Evolutionary conservation across 306 rosid species (phyloP), one percentile per base, ranked within the genome.

Genomic region (Lablab purpureus): DNA sequence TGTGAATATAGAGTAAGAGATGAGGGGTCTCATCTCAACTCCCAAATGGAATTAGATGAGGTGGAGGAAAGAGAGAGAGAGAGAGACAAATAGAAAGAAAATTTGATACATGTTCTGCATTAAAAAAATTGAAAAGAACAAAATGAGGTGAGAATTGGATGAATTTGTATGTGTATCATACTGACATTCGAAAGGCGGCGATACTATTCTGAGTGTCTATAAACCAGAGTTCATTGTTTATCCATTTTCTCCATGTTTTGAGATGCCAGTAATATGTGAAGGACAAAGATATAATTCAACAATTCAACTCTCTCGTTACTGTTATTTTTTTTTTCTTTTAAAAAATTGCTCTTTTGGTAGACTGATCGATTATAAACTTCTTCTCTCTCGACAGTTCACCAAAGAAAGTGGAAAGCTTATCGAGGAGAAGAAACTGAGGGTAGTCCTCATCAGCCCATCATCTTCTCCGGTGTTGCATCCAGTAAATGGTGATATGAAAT

Each of bases 371-470:
- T 82, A 65, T 36, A 64, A 50, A 62, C 72, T 70, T 65, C 45
- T 56, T 59, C 23, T 54, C 59, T 73, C 75, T 79, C 50, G 43
- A 55, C 91, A 95, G 99, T 95, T 95, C 74, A 75, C 87, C 59
- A 92, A 87, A 83, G 97, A 83, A 50, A 81, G 89, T 66, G 93
- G 90, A 46, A 91, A 82, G 68, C 81, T 85, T 76, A 45, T 93
- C 60, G 97, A 89, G 81, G 99, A 93, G 88, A 93, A 79, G 94
- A 95, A 91, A 84, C 78, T 95, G 43, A 88, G 80, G 79, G 99
- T 95, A 54, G 72, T 85, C 80, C 94, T 95, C 32, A 72, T 82
- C 63, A 88, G 84, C 77, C 87, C 96, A 14, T 76, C 92, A 45
- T 77, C 90, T 71, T 86, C 97, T 9, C 98, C 97, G 4, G 91